phyloP scores from a whole-genome alignment of 2,329 filamentous ascomycete genomes.

The Fusarium brachygibbosum region DNA sequence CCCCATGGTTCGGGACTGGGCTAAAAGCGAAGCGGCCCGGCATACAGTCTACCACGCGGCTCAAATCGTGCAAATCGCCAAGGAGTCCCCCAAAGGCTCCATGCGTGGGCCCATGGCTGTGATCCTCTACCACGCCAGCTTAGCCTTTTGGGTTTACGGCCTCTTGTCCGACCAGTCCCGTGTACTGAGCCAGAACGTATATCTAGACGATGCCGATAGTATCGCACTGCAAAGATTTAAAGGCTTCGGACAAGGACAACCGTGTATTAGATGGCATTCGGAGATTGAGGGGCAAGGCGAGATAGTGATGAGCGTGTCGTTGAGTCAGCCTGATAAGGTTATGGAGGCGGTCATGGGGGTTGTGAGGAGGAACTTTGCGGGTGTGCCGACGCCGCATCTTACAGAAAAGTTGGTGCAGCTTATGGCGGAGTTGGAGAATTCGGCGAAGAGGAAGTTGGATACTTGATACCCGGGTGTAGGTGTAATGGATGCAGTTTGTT shows the following conservation, averaged over 20 bases:
- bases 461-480: conserved; percentile 4
- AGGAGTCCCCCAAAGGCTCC: conserved; percentile 25
- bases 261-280: conserved; percentile 31
- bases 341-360: conserved; percentile 32
- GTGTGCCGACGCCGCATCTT: conserved; percentile 22
- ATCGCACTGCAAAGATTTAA: conserved; percentile 30
- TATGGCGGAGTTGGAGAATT: conserved; percentile 38
- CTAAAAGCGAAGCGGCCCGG: conserved; percentile 53
- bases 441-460: conserved; percentile 31
- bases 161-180: conserved; percentile 19
- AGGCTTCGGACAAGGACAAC: conserved; percentile 32
- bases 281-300: conserved; percentile 11
- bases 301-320: conserved; percentile 17
- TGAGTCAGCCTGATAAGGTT: conserved; percentile 31
- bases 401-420: conserved; percentile 37
- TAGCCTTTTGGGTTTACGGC: conserved; percentile 49
- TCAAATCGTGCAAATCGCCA: conserved; percentile 47
- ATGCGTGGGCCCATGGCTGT: conserved; percentile 46
- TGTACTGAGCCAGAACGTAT: neutral
- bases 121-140: conserved; percentile 48
- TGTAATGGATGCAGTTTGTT: neutral
- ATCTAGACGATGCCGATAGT: conserved; percentile 21
- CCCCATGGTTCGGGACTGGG: conserved; percentile 55
- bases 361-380: conserved; percentile 24
- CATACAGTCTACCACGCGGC: conserved; percentile 50